These are phyloP conservation scores for Termitomyces bulborhizus DNA, from an alignment of 768 basidiomycete species.

Conservation along the genomic window DNA sequence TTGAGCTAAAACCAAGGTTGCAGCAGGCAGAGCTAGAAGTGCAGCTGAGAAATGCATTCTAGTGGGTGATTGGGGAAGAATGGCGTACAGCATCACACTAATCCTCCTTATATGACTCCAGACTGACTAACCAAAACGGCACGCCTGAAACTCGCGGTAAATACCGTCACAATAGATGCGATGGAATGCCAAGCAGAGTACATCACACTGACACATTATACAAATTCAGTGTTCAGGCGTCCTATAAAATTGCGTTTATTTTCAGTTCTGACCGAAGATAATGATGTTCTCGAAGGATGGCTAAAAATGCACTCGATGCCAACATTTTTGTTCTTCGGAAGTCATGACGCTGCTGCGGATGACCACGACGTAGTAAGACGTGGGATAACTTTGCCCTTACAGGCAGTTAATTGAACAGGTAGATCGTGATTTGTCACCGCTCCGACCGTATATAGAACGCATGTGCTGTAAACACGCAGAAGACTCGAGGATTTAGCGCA, in stretches of 20 bases:
- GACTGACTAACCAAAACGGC: background rate
- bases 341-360: background rate
- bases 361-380: background rate
- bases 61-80: background rate
- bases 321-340: background rate
- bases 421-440: background rate
- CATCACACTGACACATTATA: background rate
- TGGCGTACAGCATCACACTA: background rate
- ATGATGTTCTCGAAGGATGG: background rate
- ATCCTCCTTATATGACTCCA: background rate
- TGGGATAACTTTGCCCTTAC: background rate
- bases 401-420: background rate
- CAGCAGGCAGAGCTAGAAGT: constrained; percentile 7
- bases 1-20: constrained; percentile 19
- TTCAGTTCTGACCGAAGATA: background rate
- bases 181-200: background rate
- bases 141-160: background rate
- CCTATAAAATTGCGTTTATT: background rate
- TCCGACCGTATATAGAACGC: background rate
- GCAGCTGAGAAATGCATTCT: constrained; percentile 8
- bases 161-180: background rate
- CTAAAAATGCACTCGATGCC: background rate
- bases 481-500: background rate
- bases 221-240: background rate
- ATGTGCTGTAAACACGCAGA: background rate